Evolutionary conservation across 2,329 filamentous ascomycete genomes (phyloP), one percentile per base, ranked within the genome.

Genomic region (Nakataea oryzae): DNA sequence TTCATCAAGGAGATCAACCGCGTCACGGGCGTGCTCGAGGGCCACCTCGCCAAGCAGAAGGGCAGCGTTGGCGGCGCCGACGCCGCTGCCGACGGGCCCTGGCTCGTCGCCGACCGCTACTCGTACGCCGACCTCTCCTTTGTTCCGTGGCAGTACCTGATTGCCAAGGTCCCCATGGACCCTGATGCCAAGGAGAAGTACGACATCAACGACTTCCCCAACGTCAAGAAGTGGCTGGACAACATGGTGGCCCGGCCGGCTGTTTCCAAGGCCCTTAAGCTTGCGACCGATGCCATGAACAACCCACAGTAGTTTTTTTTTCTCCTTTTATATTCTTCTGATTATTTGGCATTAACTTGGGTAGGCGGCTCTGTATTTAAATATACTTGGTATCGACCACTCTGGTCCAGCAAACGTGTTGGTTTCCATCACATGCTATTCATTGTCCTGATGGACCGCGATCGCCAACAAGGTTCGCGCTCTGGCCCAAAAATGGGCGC

Each of bases 141-240:
- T 11, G 34, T 65, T 6, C 59, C 68, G 0, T 69, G 64, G 66
- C 67, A 70, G 62, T 21, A 21, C 29, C 26, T 57, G 26, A 32
- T 24, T 9, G 13, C 63, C 62, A 28, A 65, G 21, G 3, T 56
- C 59, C 27, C 21, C 13, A 7, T 56, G 17, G 34, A 27, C 17
- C 26, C 4, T 21, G 41, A 29, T 8, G 54, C 24, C 9, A 56
- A 56, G 27, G 60, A 47, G 32, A n/a, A 34, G 8, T 32, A 41
- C 54, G 83, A 91, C 59, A 83, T 93, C 62, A 77, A 86, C 1
- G 86, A 91, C 64, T 95, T 91, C 75, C 89, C 90, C 4, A 72
- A 81, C 59, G 71, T 95, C 64, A 85, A 90, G 70, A 84, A 85
- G 58, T 95, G 91, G 91, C 81, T 91, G 66, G 83, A 87, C 67